Conservation (phyloP, 768 basidiomycete species). For the Boletus bicolor region DNA sequence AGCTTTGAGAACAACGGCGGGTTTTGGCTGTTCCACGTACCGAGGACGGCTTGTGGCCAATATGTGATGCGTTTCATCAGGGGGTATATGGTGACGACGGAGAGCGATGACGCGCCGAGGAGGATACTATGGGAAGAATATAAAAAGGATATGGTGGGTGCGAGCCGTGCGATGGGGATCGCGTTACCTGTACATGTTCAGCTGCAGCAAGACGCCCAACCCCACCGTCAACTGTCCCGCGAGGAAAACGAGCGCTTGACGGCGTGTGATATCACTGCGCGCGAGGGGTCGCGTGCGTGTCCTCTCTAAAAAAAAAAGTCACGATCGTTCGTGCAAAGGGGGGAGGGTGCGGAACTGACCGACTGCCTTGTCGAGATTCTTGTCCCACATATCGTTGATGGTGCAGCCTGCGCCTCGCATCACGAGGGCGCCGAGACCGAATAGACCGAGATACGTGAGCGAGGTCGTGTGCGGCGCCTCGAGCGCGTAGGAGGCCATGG, state of each 20-base stretch:
- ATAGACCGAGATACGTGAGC: slow-evolving; percentile 73
- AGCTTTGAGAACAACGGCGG: too few relatives aligned
- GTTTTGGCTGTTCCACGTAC: slow-evolving; percentile 47
- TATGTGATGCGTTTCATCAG: slow-evolving; percentile 96
- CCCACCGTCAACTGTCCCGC: slow-evolving; percentile 79
- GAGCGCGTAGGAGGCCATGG: slow-evolving; percentile 87
- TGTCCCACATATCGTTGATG: slow-evolving; percentile 99
- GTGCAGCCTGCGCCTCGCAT: slow-evolving; percentile 99
- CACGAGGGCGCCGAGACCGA: slow-evolving; percentile 85
- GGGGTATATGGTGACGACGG: slow-evolving; percentile 86
- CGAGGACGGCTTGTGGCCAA: slow-evolving; percentile 96
- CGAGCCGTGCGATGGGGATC: neutral
- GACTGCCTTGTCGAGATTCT: slow-evolving; percentile 85
- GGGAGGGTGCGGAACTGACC: slow-evolving; percentile 43
- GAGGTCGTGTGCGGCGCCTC: slow-evolving; percentile 65
- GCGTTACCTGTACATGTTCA: slow-evolving; percentile 89
- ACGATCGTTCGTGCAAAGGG: neutral
- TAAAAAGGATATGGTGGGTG: too few relatives aligned
- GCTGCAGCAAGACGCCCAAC: slow-evolving; percentile 78
- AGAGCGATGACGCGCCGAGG: slow-evolving; percentile 88
- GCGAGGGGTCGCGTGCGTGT: slow-evolving; percentile 90
- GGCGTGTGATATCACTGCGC: slow-evolving; percentile 68
- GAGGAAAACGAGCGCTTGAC: slow-evolving; percentile 79
- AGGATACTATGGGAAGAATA: slow-evolving; percentile 56
- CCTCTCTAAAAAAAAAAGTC: slow-evolving; percentile 50